Evolutionary conservation across 305 asterid species (phyloP), one percentile per base, ranked within the genome.

Genomic region (Striga hermonthica): DNA sequence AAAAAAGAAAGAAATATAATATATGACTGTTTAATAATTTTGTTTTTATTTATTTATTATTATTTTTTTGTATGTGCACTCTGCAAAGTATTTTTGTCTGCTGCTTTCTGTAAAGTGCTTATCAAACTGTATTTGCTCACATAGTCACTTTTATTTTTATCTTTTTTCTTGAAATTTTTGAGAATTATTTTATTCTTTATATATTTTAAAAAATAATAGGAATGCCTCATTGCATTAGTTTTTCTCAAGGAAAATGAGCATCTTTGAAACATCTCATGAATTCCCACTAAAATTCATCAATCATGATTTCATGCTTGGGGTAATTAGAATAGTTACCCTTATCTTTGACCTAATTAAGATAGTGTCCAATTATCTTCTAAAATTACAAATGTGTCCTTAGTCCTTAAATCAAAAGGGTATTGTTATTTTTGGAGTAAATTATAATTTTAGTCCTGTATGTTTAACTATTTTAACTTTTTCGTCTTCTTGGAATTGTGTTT

Each of bases 51-150:
- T n/a, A 47, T 11, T 45, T 10, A 1, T 7, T 43, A n/a, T n/a
- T n/a, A n/a, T n/a, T n/a, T n/a, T n/a, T n/a, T n/a, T n/a, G n/a
- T n/a, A n/a, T n/a, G n/a, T n/a, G n/a, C n/a, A n/a, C n/a, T n/a
- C n/a, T n/a, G n/a, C n/a, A n/a, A n/a, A n/a, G n/a, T n/a, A n/a
- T n/a, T n/a, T n/a, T n/a, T 52, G 67, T 69, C 66, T 76, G 16
- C 12, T 67, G 56, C 72, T 72, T 72, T 60, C 57, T 72, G 68
- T 57, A 75, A 75, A 78, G 78, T 65, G 75, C 58, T 15, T 31
- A 72, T 57, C 55, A 61, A 69, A 72, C 60, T 65, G 44, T 56
- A 64, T 66, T 75, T 0, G 12, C 14, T 45, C 31, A 22, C 31
- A 22, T 22, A 22, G 31, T 22, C 31, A 22, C 31, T n/a, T n/a